Conservation (phyloP, 2,329 filamentous ascomycete species). For the Harringtonia aguacate region DNA sequence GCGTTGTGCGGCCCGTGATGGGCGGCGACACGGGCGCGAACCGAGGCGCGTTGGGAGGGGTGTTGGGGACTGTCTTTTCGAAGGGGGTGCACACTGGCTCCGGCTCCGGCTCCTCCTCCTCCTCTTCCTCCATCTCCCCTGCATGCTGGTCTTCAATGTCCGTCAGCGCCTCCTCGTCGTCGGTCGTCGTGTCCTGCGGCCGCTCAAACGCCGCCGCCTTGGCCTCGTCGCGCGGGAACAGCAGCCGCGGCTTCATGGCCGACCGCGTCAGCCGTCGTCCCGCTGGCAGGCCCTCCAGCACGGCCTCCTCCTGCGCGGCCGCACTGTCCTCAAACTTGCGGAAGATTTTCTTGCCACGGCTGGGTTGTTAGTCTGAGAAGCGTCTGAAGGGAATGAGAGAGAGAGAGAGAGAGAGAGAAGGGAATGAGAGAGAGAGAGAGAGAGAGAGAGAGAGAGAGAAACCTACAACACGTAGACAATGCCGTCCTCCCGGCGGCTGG, state of each 20-base stretch:
- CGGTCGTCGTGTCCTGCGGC: constrained; percentile 21
- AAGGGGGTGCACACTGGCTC: constrained; percentile 28
- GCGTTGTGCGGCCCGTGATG: constrained; percentile 48
- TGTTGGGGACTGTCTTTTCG: constrained; percentile 27
- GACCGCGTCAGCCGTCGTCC: constrained; percentile 47
- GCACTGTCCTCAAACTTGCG: constrained; percentile 46
- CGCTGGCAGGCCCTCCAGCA: constrained; percentile 18
- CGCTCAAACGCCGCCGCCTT: constrained; percentile 22
- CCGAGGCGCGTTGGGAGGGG: constrained; percentile 41
- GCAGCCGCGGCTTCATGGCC: constrained; percentile 59
- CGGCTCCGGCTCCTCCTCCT: constrained; percentile 24
- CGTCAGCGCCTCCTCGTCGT: constrained; percentile 50
- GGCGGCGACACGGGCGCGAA: constrained; percentile 50
- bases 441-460: constrained; percentile 47
- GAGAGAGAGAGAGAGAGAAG: constrained; percentile 73
- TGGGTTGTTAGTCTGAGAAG: constrained; percentile 38
- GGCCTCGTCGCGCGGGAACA: constrained; percentile 49
- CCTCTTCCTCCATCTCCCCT: constrained; percentile 26
- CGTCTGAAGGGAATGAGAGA: no score
- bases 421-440: constrained; percentile 45
- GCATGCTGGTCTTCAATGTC: constrained; percentile 54
- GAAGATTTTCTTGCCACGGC: constrained; percentile 72
- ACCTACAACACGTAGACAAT: constrained; percentile 71
- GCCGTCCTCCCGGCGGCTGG: constrained; percentile 56
- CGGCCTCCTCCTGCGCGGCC: constrained; percentile 5